These are phyloP conservation scores for Aureobasidium mangrovei DNA, from an alignment of 2,329 filamentous ascomycete genomes.

Conservation along the genomic window DNA sequence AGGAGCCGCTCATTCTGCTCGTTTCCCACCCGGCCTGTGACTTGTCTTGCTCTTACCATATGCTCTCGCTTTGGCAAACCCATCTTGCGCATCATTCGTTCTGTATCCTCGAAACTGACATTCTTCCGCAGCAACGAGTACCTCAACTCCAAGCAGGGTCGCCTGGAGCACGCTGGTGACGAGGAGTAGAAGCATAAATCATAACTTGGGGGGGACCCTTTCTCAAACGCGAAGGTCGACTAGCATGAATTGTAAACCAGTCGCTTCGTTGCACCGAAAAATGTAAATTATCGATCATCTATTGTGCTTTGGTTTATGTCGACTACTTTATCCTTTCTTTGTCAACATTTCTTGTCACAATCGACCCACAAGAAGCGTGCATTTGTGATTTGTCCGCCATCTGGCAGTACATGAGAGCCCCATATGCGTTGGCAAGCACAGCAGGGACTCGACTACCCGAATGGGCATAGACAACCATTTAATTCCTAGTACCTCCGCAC, in stretches of 20 bases:
- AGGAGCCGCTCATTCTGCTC: background rate
- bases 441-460: no score
- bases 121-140: constrained; percentile 58
- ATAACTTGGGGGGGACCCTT: background rate
- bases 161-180: constrained; percentile 43
- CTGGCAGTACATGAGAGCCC: no score
- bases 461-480: no score
- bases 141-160: constrained; percentile 70
- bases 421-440: no score
- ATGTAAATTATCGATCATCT: background rate
- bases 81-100: background rate
- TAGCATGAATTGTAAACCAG: constrained; percentile 13
- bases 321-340: background rate
- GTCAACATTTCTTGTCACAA: background rate
- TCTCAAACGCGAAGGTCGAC: constrained; percentile 7
- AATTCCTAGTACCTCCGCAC: no score
- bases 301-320: background rate
- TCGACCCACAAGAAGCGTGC: no score
- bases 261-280: constrained; percentile 3
- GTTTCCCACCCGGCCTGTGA: no score
- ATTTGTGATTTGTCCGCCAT: no score
- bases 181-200: constrained; percentile 27
- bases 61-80: background rate
- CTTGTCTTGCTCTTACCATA: background rate
- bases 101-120: constrained; percentile 14